These are phyloP conservation scores for Euphrasia arctica DNA, from an alignment of 305 asterid genomes.

Conservation along the genomic window DNA sequence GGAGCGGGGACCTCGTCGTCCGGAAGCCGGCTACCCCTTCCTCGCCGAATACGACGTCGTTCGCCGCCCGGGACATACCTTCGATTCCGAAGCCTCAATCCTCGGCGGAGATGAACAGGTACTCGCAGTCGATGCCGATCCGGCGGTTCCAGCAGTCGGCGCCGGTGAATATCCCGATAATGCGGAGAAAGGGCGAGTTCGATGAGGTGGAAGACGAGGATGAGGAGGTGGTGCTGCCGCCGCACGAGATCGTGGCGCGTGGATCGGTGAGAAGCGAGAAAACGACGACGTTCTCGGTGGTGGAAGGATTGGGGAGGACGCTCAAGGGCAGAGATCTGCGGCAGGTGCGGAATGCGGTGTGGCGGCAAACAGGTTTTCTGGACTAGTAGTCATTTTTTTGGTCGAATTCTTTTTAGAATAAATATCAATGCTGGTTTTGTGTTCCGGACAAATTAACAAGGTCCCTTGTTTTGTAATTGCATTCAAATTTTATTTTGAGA, in stretches of 20 bases:
- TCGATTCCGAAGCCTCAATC: constrained; percentile 52
- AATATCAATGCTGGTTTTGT: too few species aligned
- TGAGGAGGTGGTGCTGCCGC: constrained; percentile 81
- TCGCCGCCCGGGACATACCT: constrained; percentile 44
- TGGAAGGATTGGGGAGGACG: constrained; percentile 78
- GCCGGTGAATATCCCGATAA: constrained; percentile 65
- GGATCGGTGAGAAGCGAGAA: constrained; percentile 50
- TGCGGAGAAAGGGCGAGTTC: constrained; percentile 36
- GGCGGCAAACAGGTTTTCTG: constrained; percentile 77
- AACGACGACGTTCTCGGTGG: constrained; percentile 60
- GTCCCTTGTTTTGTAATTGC: too few species aligned
- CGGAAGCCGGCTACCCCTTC: constrained; percentile 46
- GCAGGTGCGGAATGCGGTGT: constrained; percentile 78
- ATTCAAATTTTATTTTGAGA: too few species aligned
- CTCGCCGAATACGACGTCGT: constrained; percentile 31
- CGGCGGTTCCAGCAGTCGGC: constrained; percentile 66
- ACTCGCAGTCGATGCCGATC: constrained; percentile 55
- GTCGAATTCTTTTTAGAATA: too few species aligned
- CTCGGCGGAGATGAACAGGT: constrained; percentile 29
- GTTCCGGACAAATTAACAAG: too few species aligned
- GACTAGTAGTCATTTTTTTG: too few species aligned
- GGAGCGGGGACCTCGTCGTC: constrained; percentile 32
- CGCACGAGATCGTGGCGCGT: constrained; percentile 78
- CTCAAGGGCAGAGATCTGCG: constrained; percentile 87
- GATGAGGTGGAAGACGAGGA: constrained; percentile 41